Evolutionary conservation across 2,329 filamentous ascomycete species (phyloP), one percentile per base, ranked within the genome.

Genomic region (Fusarium beomiforme): DNA sequence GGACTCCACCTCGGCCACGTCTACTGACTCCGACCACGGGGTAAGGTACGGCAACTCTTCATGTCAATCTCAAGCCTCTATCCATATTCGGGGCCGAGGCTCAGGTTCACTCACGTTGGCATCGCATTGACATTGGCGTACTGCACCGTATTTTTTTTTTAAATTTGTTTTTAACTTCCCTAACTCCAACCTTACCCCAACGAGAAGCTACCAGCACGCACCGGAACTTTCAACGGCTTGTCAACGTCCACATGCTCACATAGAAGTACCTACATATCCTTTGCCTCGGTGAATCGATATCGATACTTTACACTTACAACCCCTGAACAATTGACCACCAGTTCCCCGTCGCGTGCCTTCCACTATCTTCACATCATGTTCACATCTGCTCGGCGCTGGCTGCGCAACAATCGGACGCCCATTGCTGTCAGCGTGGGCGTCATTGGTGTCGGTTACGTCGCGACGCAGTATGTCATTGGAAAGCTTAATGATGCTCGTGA

Each of bases 401-500:
- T 98, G 80, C 91, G 91, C 83, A 93, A 94, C 83, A 97, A 99
- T 85, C 90, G 94, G 81, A 96, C 92, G 78, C 93, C 92, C 78
- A 89, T 99, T 79, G 93, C 94, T 79, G 89, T 99, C 79, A 94
- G 95, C 72, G 90, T 93, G 64, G 94, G 95, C 72, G 89, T 98
- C 73, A 84, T 98, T 72, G 95, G 95, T 74, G 93, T 92, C 57
- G 94, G 94, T 73, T 99, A 99, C 83, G 84, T 98, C 67, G 95
- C 93, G 60, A 94, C 93, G 41, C 94, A 97, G 82, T 99, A 98
- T 91, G 90, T 97, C 74, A 82, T 98, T 78, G 89, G 88, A 77
- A 98, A 97, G 87, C 91, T 98, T 78, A 92, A 92, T 73, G 95
- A 98, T 82, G 94, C 95, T 76, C 91, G 95, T 74, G 94, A 98